Conservation (phyloP, 257 asterid species). For the Rauvolfia tetraphylla region DNA sequence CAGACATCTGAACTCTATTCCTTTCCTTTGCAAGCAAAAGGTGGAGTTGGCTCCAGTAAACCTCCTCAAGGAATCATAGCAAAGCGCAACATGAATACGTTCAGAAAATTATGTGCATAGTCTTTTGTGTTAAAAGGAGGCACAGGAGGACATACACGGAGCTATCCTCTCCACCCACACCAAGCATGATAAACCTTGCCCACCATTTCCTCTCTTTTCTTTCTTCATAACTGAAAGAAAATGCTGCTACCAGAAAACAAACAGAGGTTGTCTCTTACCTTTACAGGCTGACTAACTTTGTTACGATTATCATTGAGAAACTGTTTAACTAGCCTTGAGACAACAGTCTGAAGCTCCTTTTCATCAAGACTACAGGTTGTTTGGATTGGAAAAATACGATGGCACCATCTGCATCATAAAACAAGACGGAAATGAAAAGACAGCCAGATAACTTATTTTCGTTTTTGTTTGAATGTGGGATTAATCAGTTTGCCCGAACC, state of each 20-base stretch:
- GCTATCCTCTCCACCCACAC: not conserved
- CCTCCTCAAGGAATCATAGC: not conserved
- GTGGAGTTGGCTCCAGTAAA: not conserved
- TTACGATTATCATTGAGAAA: constrained; percentile 25
- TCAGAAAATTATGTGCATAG: not conserved
- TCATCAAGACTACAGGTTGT: constrained; percentile 40
- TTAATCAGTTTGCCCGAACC: not conserved
- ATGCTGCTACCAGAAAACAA: not conserved
- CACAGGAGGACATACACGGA: too few relatives aligned
- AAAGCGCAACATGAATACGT: not conserved
- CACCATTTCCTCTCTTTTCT: not conserved
- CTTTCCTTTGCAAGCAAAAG: not conserved
- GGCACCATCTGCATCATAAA: constrained; percentile 44
- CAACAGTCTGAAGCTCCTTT: constrained; percentile 31
- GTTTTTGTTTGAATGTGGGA: not conserved
- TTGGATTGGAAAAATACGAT: constrained; percentile 50
- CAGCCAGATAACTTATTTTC: not conserved
- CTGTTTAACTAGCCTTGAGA: constrained; percentile 35
- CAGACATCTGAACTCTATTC: not conserved
- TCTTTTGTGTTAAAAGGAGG: not conserved
- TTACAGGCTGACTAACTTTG: constrained; percentile 26
- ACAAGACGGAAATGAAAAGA: constrained; percentile 2
- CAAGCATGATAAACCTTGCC: not conserved
- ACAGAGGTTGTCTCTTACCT: constrained; percentile 26
- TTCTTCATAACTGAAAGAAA: not conserved